phyloP scores from a whole-genome alignment of 1,284 basidiomycete genomes.

The Sporisorium exsertum region DNA sequence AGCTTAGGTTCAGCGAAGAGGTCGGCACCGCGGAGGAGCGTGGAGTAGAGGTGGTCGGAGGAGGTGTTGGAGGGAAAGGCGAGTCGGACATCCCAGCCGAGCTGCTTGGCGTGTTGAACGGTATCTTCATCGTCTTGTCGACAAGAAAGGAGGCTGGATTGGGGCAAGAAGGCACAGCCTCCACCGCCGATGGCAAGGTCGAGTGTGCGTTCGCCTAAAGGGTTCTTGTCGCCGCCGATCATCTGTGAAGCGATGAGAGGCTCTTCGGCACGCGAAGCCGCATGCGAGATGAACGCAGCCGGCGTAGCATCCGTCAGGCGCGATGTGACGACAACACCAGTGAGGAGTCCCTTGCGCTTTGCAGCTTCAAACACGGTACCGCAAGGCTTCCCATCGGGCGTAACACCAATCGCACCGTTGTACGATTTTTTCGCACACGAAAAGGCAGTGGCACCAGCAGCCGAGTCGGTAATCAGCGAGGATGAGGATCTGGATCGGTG shows the following conservation, averaged over 20 bases:
- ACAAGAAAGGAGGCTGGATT: conserved; percentile 57
- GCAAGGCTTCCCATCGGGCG: conserved; percentile 57
- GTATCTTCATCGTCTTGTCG: conserved; percentile 67
- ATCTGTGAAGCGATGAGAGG: conserved; percentile 50
- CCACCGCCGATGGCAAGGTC: conserved; percentile 70
- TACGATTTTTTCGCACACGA: conserved; percentile 68
- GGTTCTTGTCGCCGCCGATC: conserved; percentile 40
- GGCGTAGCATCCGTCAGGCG: conserved; percentile 67
- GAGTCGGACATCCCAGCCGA: conserved; percentile 57
- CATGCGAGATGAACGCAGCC: conserved; percentile 69
- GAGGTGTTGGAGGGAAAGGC: conserved; percentile 39
- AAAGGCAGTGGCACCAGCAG: conserved; percentile 70
- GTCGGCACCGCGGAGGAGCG: not conserved
- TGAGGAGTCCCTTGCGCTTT: conserved; percentile 66
- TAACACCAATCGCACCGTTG: conserved; percentile 70
- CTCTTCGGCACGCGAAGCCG: conserved; percentile 51
- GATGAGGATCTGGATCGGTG: conserved; percentile 66
- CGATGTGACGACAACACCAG: conserved; percentile 69
- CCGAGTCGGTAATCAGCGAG: conserved; percentile 69
- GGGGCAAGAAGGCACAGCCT: conserved; percentile 68
- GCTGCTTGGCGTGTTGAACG: conserved; percentile 47
- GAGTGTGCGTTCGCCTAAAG: conserved; percentile 49
- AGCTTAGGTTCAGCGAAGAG: conserved; percentile 26
- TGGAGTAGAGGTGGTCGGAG: not conserved
- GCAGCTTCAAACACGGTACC: conserved; percentile 70